phyloP scores from a whole-genome alignment of 495 filamentous ascomycete genomes.

The Saxispiralis lemnorum region DNA sequence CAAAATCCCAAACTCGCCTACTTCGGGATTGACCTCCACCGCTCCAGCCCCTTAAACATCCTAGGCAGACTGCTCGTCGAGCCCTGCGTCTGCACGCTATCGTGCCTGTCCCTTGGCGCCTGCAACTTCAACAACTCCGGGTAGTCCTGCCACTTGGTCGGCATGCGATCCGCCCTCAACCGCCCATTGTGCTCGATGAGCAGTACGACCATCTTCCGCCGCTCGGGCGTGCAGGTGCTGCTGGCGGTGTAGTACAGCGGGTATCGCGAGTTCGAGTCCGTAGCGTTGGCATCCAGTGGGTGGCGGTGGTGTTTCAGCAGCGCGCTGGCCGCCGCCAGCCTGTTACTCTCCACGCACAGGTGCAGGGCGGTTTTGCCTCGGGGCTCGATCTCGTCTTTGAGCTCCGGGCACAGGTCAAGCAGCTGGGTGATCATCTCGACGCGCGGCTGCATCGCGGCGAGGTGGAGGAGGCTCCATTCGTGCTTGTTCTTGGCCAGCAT shows the following conservation, averaged over 20 bases:
- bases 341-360: no score
- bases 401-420: slow-evolving; percentile 3
- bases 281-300: background rate
- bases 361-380: slow-evolving; percentile 5
- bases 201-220: slow-evolving; percentile 4
- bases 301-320: slow-evolving; percentile 5
- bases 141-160: slow-evolving; percentile 1
- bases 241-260: slow-evolving; percentile 6
- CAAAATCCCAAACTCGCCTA: background rate
- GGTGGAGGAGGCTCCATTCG: slow-evolving; percentile 5
- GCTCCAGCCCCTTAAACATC: no score
- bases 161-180: background rate
- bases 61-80: background rate
- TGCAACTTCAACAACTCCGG: slow-evolving; percentile 1
- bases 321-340: slow-evolving; percentile 1
- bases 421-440: background rate
- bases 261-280: slow-evolving; percentile 1
- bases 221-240: slow-evolving; percentile 1
- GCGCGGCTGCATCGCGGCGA: background rate
- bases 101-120: background rate
- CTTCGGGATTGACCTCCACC: no score
- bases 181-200: slow-evolving; percentile 3
- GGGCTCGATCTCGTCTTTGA: background rate
- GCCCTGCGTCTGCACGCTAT: slow-evolving; percentile 3
- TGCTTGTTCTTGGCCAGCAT: slow-evolving; percentile 1